Conservation (phyloP, 495 filamentous ascomycete species). For the Hypoxylon cercidicola region DNA sequence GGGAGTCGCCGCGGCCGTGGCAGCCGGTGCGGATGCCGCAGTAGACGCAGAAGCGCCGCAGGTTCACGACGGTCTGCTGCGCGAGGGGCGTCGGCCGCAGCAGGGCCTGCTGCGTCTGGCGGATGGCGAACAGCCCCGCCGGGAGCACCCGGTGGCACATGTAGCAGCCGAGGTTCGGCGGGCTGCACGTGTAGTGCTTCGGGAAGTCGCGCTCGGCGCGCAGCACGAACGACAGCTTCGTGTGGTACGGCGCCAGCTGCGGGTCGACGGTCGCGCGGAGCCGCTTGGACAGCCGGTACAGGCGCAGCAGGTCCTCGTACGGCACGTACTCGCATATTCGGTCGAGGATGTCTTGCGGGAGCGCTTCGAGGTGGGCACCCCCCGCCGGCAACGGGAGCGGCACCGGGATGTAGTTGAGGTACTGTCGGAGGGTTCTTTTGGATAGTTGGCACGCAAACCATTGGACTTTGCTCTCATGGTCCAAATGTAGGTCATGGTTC, state of each 20-base stretch:
- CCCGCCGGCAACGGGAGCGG: too few relatives aligned
- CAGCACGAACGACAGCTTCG: conserved; percentile 30
- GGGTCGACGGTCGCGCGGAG: conserved; percentile 26
- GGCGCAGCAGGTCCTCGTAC: conserved; percentile 31
- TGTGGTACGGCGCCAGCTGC: conserved; percentile 25
- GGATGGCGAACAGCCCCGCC: conserved; percentile 29
- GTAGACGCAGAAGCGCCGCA: conserved; percentile 43
- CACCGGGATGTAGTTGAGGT: too few relatives aligned
- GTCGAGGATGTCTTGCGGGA: conserved; percentile 25
- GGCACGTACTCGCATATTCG: conserved; percentile 27
- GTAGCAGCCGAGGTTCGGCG: conserved; percentile 39
- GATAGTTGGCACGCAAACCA: too few relatives aligned
- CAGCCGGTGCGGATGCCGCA: conserved; percentile 40
- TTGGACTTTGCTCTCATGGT: too few relatives aligned
- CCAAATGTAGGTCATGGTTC: too few relatives aligned
- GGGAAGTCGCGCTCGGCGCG: conserved; percentile 42
- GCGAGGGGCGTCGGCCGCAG: conserved; percentile 7
- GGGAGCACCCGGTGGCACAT: conserved; percentile 37
- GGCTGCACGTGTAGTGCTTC: conserved; percentile 22
- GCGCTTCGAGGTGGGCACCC: conserved; percentile 12
- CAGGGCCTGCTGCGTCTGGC: conserved; percentile 34
- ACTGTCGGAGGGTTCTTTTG: too few relatives aligned
- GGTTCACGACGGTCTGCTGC: conserved; percentile 22
- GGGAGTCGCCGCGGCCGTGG: conserved; percentile 35
- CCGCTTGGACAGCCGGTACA: conserved; percentile 14